Percentiles rank a stretch among this genome's conserved stretches.
phyloP scores from a whole-genome alignment of 2,329 filamentous ascomycete species.

The Penicillium sp. region DNA sequence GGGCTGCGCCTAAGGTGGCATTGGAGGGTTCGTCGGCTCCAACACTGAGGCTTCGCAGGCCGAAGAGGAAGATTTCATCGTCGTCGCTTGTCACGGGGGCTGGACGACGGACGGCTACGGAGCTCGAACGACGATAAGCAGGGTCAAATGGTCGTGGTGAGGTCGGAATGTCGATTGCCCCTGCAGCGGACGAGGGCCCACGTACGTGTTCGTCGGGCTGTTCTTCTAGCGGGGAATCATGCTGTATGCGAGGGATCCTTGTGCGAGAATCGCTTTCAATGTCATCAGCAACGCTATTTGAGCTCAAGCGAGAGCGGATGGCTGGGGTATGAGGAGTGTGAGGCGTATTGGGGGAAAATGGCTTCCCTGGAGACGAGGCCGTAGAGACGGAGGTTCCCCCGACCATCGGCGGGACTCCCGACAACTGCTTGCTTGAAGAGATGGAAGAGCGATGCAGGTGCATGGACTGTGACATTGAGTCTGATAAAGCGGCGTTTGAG shows the following conservation, averaged over 20 bases:
- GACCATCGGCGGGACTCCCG: conserved; percentile 59
- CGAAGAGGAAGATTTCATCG: conserved; percentile 45
- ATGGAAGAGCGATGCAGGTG: conserved; percentile 78
- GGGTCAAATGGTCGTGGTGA: conserved; percentile 44
- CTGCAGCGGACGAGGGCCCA: conserved; percentile 36
- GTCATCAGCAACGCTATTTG: conserved; percentile 79
- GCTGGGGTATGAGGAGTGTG: conserved; percentile 93
- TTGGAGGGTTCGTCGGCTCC: conserved; percentile 41
- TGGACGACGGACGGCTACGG: conserved; percentile 40
- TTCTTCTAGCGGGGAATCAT: conserved; percentile 36
- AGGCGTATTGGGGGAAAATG: conserved; percentile 82
- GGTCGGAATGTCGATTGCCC: conserved; percentile 49
- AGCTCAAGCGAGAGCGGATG: conserved; percentile 87
- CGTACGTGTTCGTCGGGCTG: conserved; percentile 36
- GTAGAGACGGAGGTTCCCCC: conserved; percentile 70
- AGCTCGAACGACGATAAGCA: conserved; percentile 45
- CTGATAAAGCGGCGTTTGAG: conserved; percentile 80
- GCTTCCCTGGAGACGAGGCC: conserved; percentile 85
- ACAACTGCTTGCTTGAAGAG: conserved; percentile 70
- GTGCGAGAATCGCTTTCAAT: conserved; percentile 39
- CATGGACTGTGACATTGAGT: conserved; percentile 88
- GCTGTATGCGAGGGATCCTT: conserved; percentile 29
- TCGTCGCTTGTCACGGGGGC: conserved; percentile 39
- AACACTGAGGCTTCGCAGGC: conserved; percentile 47
- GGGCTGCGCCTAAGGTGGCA: conserved; percentile 31